Evolutionary conservation across 495 filamentous ascomycete genomes (phyloP).

Genomic region (Penicillium flavigenum): DNA sequence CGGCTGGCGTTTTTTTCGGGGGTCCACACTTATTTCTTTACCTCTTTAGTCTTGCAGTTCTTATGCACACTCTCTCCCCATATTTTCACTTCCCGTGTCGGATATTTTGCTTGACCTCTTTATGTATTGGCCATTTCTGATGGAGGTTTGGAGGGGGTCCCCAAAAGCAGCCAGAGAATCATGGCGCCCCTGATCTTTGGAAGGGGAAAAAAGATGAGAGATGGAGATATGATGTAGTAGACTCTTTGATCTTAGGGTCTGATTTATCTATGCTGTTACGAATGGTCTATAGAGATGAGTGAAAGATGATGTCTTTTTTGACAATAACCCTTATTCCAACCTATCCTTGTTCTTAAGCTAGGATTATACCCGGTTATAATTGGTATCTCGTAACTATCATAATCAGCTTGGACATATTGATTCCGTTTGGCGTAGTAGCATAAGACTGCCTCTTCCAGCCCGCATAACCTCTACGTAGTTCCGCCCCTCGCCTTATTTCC

Average conservation of each 20-base stretch:
- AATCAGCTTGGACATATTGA: neutral
- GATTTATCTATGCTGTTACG: conserved; percentile 50
- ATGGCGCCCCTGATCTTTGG: conserved; percentile 11
- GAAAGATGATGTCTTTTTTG: conserved; percentile 30
- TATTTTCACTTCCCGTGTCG: conserved; percentile 24
- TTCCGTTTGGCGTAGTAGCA: neutral
- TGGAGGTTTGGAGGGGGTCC: conserved; percentile 20
- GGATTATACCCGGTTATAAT: neutral
- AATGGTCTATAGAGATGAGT: conserved; percentile 49
- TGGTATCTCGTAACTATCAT: neutral
- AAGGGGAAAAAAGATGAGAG: conserved; percentile 18
- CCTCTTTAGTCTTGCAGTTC: conserved; percentile 30
- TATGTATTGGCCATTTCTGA: conserved; percentile 18
- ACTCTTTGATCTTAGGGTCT: conserved; percentile 22
- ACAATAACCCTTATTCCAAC: neutral
- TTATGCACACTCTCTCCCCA: conserved; percentile 27
- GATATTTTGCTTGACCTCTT: conserved; percentile 14
- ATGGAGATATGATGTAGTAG: conserved; percentile 25
- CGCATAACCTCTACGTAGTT: neutral
- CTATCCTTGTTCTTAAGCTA: neutral
- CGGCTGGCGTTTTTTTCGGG: conserved; percentile 51
- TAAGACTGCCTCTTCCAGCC: neutral
- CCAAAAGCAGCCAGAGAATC: conserved; percentile 17
- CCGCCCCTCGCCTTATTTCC: neutral
- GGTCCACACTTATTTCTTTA: conserved; percentile 42